Percentiles rank a stretch among this genome's conserved stretches.
phyloP scores from a whole-genome alignment of 2,329 filamentous ascomycete species.

The Teratosphaeria nubilosa region DNA sequence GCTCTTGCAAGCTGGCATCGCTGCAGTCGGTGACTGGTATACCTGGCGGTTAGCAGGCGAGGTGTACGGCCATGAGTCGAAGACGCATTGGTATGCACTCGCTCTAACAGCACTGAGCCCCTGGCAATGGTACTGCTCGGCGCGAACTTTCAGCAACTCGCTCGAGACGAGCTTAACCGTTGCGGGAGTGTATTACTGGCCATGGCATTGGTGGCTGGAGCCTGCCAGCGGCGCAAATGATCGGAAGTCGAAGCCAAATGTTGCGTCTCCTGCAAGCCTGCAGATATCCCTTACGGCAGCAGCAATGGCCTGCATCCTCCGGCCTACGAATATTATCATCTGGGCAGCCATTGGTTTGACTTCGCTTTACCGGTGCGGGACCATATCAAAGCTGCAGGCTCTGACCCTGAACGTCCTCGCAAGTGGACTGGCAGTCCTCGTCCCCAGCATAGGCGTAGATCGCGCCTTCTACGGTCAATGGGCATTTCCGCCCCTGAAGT shows the following conservation, averaged over 20 bases:
- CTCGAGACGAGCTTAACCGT: slow-evolving; percentile 82
- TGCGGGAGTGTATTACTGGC: slow-evolving; percentile 71
- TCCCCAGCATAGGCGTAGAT: slow-evolving; percentile 58
- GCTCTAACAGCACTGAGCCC: slow-evolving; percentile 64
- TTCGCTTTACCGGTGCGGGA: slow-evolving; percentile 37
- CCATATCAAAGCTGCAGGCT: slow-evolving; percentile 9
- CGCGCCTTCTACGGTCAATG: slow-evolving; percentile 71
- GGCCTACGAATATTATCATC: slow-evolving; percentile 81
- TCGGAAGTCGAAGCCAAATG: not conserved
- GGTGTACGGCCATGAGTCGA: slow-evolving; percentile 58
- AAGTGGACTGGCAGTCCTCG: slow-evolving; percentile 47
- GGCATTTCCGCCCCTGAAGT: slow-evolving; percentile 81
- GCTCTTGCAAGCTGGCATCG: slow-evolving; percentile 64
- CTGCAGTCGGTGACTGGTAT: slow-evolving; percentile 72
- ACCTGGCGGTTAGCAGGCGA: slow-evolving; percentile 72
- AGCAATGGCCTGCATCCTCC: slow-evolving; percentile 70
- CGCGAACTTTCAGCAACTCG: slow-evolving; percentile 87
- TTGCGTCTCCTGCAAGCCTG: slow-evolving; percentile 26
- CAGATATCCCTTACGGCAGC: slow-evolving; percentile 59
- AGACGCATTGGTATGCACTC: slow-evolving; percentile 58
- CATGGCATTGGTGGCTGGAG: slow-evolving; percentile 51
- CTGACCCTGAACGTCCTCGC: slow-evolving; percentile 8
- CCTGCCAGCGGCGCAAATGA: not conserved
- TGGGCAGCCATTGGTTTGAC: slow-evolving; percentile 61
- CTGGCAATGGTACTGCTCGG: slow-evolving; percentile 96